Evolutionary conservation across 139 green algal genomes (phyloP), one percentile per base, ranked within the genome.

Genomic region (Diplosphaera chodatii): DNA sequence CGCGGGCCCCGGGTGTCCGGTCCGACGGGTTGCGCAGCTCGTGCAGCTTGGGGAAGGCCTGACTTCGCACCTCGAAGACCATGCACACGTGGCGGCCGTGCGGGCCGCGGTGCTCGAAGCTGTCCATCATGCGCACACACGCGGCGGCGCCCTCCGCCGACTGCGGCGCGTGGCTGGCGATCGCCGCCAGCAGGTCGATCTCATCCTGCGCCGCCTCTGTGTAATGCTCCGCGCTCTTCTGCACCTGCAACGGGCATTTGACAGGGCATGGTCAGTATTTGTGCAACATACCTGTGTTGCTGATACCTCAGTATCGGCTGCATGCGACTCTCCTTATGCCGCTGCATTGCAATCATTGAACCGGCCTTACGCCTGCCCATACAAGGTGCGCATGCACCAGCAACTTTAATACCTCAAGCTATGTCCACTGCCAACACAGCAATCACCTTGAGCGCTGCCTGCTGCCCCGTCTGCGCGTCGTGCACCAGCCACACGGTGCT

Each of bases 191-290:
- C 56, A 99, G 85, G 23, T 78, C 85, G 66, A 99, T 91, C 80
- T 99, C 96, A 74, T 99, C 96, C n/a, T 79, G 75, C 1, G 96
- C 96, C 15, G 96, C 96, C 66, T 99, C 96, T 10, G 89, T 96
- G 84, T 99, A 99, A 75, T 98, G 93, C 41, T 77, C 67, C 0
- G 95, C 95, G 40, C 80, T 91, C 83, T 99, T 99, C 70, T 98
- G 94, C 22, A 99, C 84, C 92, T 97, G 80, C 6, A 10, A 20
- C 37, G 10, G 37, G 37, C n/a, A n/a, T n/a, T n/a, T n/a, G n/a
- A n/a, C n/a, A n/a, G n/a, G n/a, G n/a, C n/a, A n/a, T n/a, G n/a
- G n/a, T n/a, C n/a, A n/a, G n/a, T n/a, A n/a, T n/a, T n/a, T n/a
- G n/a, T n/a, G n/a, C n/a, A n/a, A n/a, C n/a, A n/a, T n/a, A n/a